Evolutionary conservation across 2,329 filamentous ascomycete species (phyloP), one percentile per base, ranked within the genome.

Genomic region (Tricladium varicosporioides): DNA sequence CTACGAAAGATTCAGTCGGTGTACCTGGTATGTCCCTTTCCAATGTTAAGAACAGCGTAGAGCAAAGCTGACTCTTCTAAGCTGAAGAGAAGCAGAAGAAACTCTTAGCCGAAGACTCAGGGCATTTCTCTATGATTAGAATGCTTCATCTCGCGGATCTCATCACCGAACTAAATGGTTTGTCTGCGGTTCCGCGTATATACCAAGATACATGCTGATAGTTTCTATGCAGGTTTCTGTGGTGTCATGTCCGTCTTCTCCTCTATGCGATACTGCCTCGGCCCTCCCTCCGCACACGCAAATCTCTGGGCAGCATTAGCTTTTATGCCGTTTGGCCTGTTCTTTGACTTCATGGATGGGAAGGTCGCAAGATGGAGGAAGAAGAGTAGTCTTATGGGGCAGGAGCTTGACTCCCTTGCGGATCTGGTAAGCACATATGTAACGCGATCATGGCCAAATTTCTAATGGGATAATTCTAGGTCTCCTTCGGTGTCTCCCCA

Each of bases 261-360:
- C 47, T 96, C 92, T 19, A 84, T 99, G 76, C 90, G 92, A 65
- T 97, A 97, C 80, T 94, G 89, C 74, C 82, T 96, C 61, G 87
- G 86, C 61, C 83, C 88, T 63, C 81, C 88, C 8, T 71, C 80
- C 58, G 77, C 88, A 54, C 78, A 84, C 65, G 78, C 78, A 52
- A 88, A 91, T 66, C 77, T 97, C 54, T 97, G 90, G 83, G 76
- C 87, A 33, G 92, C 94, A 1, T 84, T 99, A 49, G 84, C 79
- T 4, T 91, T 97, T 74, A 89, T 97, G 74, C 93, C 93, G 0
- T 90, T 97, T 58, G 92, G 92, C 5, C 79, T 97, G 11, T 97
- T 97, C 78, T 97, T 97, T 73, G 94, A 99, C 74, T 95, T 96
- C 71, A 91, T 97, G 81, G 94, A 99, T 73, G 94, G 94, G 70